These are phyloP conservation scores for Hymenoscyphus fraxineus DNA, from an alignment of 2,329 filamentous ascomycete genomes.

Conservation along the genomic window DNA sequence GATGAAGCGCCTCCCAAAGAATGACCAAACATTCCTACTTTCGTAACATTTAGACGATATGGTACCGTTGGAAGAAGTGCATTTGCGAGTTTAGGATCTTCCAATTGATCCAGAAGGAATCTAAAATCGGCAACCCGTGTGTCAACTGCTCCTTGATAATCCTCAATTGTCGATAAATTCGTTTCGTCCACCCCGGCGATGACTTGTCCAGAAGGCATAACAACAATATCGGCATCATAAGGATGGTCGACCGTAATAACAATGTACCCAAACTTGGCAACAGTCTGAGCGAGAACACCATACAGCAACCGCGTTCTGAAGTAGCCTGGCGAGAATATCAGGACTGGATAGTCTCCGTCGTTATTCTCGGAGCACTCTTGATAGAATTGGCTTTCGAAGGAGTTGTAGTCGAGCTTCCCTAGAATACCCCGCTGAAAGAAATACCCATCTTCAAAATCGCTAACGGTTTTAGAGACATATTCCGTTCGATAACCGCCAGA, in stretches of 20 bases:
- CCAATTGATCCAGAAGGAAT: constrained; percentile 32
- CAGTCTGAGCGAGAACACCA: constrained; percentile 37
- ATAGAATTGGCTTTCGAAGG: constrained; percentile 7
- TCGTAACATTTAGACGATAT: constrained; percentile 22
- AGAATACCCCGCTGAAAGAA: constrained; percentile 5
- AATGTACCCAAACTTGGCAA: constrained; percentile 41
- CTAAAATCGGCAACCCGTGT: constrained; percentile 30
- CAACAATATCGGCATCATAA: constrained; percentile 40
- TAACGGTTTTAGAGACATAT: constrained; percentile 4
- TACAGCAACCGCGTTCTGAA: constrained; percentile 39
- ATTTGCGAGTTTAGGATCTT: constrained; percentile 4
- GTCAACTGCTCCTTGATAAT: constrained; percentile 18
- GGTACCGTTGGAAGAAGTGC: background rate
- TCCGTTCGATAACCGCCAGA: constrained; percentile 7
- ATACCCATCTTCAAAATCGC: background rate
- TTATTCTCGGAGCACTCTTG: background rate
- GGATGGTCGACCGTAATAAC: constrained; percentile 45
- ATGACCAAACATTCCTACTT: constrained; percentile 35
- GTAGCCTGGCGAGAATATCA: constrained; percentile 40
- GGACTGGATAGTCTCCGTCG: constrained; percentile 17
- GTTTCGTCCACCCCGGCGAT: constrained; percentile 20
- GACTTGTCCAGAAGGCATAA: constrained; percentile 38
- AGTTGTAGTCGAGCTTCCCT: constrained; percentile 3
- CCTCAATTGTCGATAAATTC: constrained; percentile 20
- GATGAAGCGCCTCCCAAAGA: constrained; percentile 33